These are phyloP conservation scores for Neurospora intermedia DNA, from an alignment of 495 filamentous ascomycete genomes.

Conservation along the genomic window DNA sequence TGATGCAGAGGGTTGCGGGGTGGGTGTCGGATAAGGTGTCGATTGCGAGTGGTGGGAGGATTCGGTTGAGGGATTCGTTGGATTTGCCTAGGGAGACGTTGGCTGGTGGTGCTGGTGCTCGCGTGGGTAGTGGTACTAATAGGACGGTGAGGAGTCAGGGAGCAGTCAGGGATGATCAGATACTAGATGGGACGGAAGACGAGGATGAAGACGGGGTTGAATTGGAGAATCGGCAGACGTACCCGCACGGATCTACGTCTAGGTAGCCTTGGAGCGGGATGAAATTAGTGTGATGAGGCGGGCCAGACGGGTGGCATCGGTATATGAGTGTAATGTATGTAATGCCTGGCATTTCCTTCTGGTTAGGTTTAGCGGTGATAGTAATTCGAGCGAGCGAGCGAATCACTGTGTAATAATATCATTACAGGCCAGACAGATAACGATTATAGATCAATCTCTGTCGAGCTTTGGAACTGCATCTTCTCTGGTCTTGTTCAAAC, in stretches of 20 bases:
- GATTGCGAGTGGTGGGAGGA: slow-evolving; percentile 37
- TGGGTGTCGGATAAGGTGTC: slow-evolving; percentile 45
- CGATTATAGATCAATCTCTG: neutral
- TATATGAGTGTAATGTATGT: neutral
- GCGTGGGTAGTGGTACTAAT: slow-evolving; percentile 1
- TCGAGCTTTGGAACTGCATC: too few relatives aligned
- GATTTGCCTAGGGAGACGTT: slow-evolving; percentile 14
- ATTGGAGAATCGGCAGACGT: slow-evolving; percentile 34
- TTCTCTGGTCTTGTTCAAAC: neutral
- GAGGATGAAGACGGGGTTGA: slow-evolving; percentile 48
- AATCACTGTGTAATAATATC: neutral
- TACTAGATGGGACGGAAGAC: slow-evolving; percentile 59
- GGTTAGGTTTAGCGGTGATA: neutral
- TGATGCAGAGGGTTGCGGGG: slow-evolving; percentile 46
- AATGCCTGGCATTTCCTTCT: neutral
- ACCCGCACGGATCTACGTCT: neutral
- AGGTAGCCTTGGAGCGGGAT: neutral
- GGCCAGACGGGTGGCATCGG: neutral
- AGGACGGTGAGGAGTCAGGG: neutral
- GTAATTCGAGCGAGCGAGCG: neutral
- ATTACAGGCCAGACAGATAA: neutral
- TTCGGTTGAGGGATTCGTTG: slow-evolving; percentile 29
- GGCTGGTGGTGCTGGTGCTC: neutral
- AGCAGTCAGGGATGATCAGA: slow-evolving; percentile 22
- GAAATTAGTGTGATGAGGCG: neutral